phyloP scores from a whole-genome alignment of 306 rosid species.

The Sophora flavescens region DNA sequence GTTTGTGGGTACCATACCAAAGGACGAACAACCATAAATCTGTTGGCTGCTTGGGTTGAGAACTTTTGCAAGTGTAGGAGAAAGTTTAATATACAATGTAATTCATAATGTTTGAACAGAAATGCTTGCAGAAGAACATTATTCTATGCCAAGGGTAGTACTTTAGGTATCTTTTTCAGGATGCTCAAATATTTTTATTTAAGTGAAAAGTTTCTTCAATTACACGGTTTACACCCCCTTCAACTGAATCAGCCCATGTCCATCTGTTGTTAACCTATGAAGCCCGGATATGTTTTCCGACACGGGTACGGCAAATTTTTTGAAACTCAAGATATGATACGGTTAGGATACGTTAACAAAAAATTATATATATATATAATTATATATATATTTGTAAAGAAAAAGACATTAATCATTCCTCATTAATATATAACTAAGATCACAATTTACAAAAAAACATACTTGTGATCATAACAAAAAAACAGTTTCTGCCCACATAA shows the following conservation, averaged over 20 bases:
- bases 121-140: neutral
- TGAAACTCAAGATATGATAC: no score
- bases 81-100: neutral
- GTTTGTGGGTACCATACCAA: neutral
- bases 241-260: neutral
- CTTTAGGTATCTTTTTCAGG: neutral
- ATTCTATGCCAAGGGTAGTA: neutral
- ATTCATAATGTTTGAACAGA: constrained; percentile 9
- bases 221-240: neutral
- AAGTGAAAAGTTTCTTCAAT: neutral
- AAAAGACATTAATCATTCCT: no score
- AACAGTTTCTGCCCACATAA: no score
- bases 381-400: no score
- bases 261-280: neutral
- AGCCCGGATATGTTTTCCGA: no score
- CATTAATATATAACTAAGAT: no score
- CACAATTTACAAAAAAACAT: no score
- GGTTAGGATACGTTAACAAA: no score
- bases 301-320: no score
- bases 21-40: neutral
- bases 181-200: neutral
- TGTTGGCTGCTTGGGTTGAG: constrained; percentile 2
- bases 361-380: no score
- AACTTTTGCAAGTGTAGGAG: neutral
- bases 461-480: no score